Evolutionary conservation across 306 rosid genomes (phyloP), one percentile per base, ranked within the genome.

Genomic region (Mimosa bimucronata): DNA sequence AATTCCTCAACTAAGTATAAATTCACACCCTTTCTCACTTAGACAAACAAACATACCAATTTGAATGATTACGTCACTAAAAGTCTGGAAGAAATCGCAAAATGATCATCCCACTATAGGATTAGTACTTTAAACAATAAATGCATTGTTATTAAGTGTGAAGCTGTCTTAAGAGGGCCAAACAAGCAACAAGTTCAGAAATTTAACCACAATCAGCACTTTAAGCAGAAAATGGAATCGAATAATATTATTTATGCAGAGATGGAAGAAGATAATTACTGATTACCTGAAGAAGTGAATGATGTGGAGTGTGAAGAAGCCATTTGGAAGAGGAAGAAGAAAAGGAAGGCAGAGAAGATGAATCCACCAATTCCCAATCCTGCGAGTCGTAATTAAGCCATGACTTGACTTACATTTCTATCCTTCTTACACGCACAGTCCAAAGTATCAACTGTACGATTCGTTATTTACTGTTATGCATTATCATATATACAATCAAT

Each of bases 261-360:
- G 11, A 23, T 28, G 31, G 42, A 1, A 65, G 28, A 48, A 38
- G n/a, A 18, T 48, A 4, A 23, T 58, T 8, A 40, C 37, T 3
- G 13, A 12, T 46, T 31, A 84, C 82, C 85, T 23, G 69, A 70
- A 41, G 80, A 55, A 78, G 75, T 23, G 69, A 50, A 79, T 52
- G 67, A n/a, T 23, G 58, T 3, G 81, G 37, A 23, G 79, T 31
- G 46, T 40, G 67, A 5, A 10, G 89, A 87, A 83, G 84, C 90
- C 92, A 88, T 84, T 18, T 79, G 82, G 83, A 84, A 81, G 74
- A 87, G 84, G 71, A 45, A 37, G 82, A 52, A 83, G 87, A 85
- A 12, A 30, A 84, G 12, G 44, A 60, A 30, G 60, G 83, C 71
- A 45, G 87, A 87, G 91, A 48, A 80, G 60, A 53, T 79, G 83